Evolutionary conservation across 179 eudicot species (phyloP).

Genomic region (Heliamphora pulchella): DNA sequence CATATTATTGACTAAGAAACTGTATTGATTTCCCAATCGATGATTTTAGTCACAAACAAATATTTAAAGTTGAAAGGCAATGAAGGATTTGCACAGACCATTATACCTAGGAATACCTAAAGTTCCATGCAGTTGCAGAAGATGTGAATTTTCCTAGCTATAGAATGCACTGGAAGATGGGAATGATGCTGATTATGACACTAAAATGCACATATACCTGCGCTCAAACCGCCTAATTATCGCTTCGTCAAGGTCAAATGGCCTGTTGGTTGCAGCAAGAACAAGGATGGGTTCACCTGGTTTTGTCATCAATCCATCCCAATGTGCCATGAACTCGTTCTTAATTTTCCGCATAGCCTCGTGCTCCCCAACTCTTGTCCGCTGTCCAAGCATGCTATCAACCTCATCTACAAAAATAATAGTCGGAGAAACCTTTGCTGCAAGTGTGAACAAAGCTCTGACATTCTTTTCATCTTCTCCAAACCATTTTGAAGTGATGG

Average conservation of each 20-base stretch:
- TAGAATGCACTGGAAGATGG: neutral
- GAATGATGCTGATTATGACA: neutral
- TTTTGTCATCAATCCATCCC: slow-evolving; percentile 86
- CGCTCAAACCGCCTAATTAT: slow-evolving; percentile 95
- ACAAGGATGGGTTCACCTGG: slow-evolving; percentile 83
- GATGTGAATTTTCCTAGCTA: neutral
- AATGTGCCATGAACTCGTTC: slow-evolving; percentile 91
- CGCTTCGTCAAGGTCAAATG: slow-evolving; percentile 94
- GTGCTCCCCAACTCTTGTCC: slow-evolving; percentile 93
- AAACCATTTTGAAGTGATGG: slow-evolving; percentile 96
- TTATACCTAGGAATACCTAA: neutral
- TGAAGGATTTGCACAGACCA: neutral
- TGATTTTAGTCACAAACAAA: neutral
- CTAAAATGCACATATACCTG: slow-evolving; percentile 37
- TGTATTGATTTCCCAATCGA: neutral
- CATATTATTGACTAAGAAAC: neutral
- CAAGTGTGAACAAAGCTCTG: slow-evolving; percentile 79
- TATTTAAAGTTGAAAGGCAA: neutral
- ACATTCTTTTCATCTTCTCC: slow-evolving; percentile 97
- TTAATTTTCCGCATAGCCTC: slow-evolving; percentile 96
- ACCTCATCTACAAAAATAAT: slow-evolving; percentile 91
- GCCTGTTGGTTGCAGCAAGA: slow-evolving; percentile 93
- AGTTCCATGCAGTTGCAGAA: neutral
- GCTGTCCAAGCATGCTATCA: slow-evolving; percentile 92
- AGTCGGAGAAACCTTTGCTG: slow-evolving; percentile 85